Conservation (phyloP, 148 eudicot genomes). For the Pouteria glomerata region DNA sequence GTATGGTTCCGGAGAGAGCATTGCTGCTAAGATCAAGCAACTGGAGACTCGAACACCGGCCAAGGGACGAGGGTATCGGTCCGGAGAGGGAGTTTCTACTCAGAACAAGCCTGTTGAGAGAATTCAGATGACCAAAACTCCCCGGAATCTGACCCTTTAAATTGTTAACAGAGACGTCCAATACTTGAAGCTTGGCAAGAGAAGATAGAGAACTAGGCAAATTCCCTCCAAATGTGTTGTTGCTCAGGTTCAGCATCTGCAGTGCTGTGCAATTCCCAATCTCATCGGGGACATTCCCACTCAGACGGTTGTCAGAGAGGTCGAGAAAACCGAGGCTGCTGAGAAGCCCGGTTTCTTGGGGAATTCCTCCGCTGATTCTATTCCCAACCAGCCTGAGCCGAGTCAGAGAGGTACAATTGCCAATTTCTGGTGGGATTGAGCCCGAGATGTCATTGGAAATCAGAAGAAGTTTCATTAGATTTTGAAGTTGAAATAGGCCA, state of each 20-base stretch:
- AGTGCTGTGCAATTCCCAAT: constrained; percentile 54
- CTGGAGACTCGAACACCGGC: constrained; percentile 61
- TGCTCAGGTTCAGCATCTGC: constrained; percentile 74
- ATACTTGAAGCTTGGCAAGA: constrained; percentile 50
- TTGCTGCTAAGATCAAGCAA: constrained; percentile 75
- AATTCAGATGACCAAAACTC: constrained; percentile 43
- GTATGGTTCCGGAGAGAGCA: constrained; percentile 47
- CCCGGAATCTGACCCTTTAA: constrained; percentile 53
- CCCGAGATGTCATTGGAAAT: constrained; percentile 77
- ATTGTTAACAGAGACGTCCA: constrained; percentile 67
- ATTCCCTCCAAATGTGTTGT: constrained; percentile 55
- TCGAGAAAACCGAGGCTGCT: constrained; percentile 63
- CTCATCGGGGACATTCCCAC: constrained; percentile 60
- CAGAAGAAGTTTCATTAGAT: constrained; percentile 67
- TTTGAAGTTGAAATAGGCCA: constrained; percentile 54
- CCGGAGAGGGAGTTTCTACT: constrained; percentile 56
- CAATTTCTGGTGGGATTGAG: constrained; percentile 65
- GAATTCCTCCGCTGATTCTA: constrained; percentile 60
- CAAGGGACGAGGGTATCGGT: constrained; percentile 52
- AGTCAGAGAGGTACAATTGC: constrained; percentile 52
- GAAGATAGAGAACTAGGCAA: constrained; percentile 54
- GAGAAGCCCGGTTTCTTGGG: constrained; percentile 62
- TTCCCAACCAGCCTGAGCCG: constrained; percentile 62
- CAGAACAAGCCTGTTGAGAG: constrained; percentile 51
- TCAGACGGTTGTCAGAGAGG: constrained; percentile 51